Conservation (phyloP, 495 filamentous ascomycete genomes). For the Penicillium verhagenii region DNA sequence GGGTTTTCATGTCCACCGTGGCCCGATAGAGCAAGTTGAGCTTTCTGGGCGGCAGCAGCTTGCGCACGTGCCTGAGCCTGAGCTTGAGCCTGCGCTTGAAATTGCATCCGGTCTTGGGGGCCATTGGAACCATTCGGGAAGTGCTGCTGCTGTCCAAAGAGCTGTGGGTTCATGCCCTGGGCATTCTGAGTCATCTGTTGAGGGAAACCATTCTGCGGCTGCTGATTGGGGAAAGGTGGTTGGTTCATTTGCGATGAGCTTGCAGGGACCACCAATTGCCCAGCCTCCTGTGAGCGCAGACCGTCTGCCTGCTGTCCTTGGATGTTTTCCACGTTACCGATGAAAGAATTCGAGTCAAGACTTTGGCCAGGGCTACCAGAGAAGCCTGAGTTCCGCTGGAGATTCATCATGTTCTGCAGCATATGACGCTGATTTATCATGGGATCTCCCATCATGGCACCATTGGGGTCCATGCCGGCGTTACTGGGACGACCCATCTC, state of each 20-base stretch:
- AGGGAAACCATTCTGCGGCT: slow-evolving; percentile 40
- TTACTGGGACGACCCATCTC: slow-evolving; percentile 35
- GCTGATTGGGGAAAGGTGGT: slow-evolving; percentile 31
- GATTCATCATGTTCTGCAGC: slow-evolving; percentile 45
- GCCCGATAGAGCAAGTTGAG: slow-evolving; percentile 45
- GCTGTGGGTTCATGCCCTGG: slow-evolving; percentile 44
- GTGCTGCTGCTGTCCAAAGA: slow-evolving; percentile 43
- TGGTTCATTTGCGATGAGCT: slow-evolving; percentile 54
- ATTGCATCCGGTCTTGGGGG: slow-evolving; percentile 42
- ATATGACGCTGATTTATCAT: slow-evolving; percentile 45
- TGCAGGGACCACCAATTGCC: slow-evolving; percentile 65
- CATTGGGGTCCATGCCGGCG: slow-evolving; percentile 29
- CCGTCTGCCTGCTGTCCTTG: slow-evolving; percentile 63
- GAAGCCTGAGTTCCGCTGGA: slow-evolving; percentile 41
- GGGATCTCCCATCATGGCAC: slow-evolving; percentile 36
- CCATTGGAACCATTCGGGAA: slow-evolving; percentile 35
- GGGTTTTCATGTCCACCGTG: slow-evolving; percentile 36
- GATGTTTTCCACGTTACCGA: slow-evolving; percentile 54
- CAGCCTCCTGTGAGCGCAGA: slow-evolving; percentile 60
- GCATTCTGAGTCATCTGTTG: slow-evolving; percentile 36
- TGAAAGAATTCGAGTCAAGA: slow-evolving; percentile 48
- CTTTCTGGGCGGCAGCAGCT: slow-evolving; percentile 45
- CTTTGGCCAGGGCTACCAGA: slow-evolving; percentile 36
- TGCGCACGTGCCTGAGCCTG: slow-evolving; percentile 45
- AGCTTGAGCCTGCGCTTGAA: slow-evolving; percentile 38